Conservation (phyloP, 1,284 basidiomycete genomes). For the Phlebopus sp. region DNA sequence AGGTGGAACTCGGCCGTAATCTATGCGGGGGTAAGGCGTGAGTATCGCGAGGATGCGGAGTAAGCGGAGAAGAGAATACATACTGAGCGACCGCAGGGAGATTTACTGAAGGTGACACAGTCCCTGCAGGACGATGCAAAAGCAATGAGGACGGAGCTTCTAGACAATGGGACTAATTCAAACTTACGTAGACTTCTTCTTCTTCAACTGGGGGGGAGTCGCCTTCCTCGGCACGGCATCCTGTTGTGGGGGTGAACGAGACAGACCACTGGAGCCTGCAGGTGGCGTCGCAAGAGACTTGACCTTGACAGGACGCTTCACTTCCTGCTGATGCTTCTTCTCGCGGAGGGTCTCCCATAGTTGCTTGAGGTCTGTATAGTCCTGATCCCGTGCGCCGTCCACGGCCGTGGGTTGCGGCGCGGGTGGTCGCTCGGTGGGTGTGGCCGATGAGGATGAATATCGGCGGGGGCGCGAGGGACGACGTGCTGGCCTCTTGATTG, state of each 20-base stretch:
- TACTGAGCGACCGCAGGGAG: constrained; percentile 60
- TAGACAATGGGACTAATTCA: too few relatives aligned
- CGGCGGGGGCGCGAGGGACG: constrained; percentile 22
- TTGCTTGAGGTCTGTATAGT: constrained; percentile 48
- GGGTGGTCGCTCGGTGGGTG: constrained; percentile 28
- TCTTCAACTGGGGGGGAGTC: constrained; percentile 41
- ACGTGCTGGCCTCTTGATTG: constrained; percentile 15
- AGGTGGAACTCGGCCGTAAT: constrained; percentile 57
- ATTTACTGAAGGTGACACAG: constrained; percentile 65
- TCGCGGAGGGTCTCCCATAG: constrained; percentile 63
- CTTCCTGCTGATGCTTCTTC: constrained; percentile 61
- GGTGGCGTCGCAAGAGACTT: constrained; percentile 54
- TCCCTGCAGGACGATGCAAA: constrained; percentile 16
- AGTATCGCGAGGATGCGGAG: constrained; percentile 8
- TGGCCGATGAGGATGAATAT: constrained; percentile 18
- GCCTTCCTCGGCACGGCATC: constrained; percentile 21
- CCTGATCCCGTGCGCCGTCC: constrained; percentile 39
- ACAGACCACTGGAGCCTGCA: constrained; percentile 16
- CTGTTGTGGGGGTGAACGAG: constrained; percentile 27
- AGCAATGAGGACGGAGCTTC: constrained; percentile 7
- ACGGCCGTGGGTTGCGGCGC: constrained; percentile 36
- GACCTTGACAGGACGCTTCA: constrained; percentile 62
- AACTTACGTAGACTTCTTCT: constrained; percentile 57
- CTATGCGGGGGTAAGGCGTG: constrained; percentile 28
- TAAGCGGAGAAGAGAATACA: constrained; percentile 16